These are phyloP conservation scores for Coprinellus micaceus DNA, from an alignment of 768 basidiomycete genomes.

Conservation along the genomic window DNA sequence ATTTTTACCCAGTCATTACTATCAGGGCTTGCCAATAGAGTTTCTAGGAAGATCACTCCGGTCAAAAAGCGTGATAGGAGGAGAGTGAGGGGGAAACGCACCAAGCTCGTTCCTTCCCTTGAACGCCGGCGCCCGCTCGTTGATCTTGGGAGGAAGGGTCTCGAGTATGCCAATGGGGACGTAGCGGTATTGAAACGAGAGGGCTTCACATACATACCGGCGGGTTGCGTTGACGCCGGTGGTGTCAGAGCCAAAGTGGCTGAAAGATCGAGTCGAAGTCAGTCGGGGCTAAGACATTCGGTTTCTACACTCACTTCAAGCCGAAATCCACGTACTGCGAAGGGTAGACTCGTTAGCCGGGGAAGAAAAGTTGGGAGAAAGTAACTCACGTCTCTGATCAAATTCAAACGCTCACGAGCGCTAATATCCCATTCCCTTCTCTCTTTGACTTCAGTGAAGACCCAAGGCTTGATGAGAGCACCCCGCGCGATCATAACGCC, in stretches of 20 bases:
- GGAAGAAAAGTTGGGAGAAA: constrained; percentile 1
- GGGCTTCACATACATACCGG: constrained; percentile 89
- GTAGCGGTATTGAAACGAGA: constrained; percentile 96
- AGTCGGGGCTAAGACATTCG: constrained; percentile 1
- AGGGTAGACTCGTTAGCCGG: neutral
- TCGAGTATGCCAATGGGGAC: constrained; percentile 92
- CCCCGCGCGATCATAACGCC: constrained; percentile 95
- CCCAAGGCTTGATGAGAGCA: constrained; percentile 94
- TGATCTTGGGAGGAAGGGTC: constrained; percentile 71
- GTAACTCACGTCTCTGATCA: constrained; percentile 62
- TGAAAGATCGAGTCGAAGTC: constrained; percentile 19
- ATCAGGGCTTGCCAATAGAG: constrained; percentile 73
- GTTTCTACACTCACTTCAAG: constrained; percentile 50
- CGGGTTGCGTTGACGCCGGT: constrained; percentile 88
- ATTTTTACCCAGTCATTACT: constrained; percentile 90
- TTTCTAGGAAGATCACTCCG: constrained; percentile 72
- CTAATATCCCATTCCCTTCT: constrained; percentile 91
- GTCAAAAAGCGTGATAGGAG: too few relatives aligned
- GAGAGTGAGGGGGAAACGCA: constrained; percentile 37
- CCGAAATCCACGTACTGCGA: constrained; percentile 82
- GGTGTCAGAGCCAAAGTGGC: constrained; percentile 85
- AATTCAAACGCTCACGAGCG: constrained; percentile 75
- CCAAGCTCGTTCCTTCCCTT: constrained; percentile 85
- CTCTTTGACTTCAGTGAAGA: constrained; percentile 95
- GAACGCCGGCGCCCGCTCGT: constrained; percentile 89